Evolutionary conservation across 257 asterid species (phyloP).

Genomic region (Haberlea rhodopensis): DNA sequence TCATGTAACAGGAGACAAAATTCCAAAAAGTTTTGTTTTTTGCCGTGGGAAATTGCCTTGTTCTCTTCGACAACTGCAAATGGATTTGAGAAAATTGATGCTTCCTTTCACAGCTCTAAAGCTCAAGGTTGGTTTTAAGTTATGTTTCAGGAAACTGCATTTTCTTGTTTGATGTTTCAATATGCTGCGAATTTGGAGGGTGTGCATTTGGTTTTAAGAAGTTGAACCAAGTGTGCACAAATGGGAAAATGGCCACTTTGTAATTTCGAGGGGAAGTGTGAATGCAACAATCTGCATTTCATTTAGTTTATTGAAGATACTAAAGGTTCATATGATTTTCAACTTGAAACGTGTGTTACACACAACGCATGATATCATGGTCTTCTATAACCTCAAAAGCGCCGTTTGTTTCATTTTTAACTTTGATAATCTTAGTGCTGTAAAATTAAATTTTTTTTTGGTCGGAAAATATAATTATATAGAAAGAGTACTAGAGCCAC

Average conservation of each 20-base stretch:
- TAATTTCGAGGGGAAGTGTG: too few relatives aligned
- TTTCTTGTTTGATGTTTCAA: not conserved
- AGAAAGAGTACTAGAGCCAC: too few relatives aligned
- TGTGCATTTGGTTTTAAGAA: not conserved
- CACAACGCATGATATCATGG: not conserved
- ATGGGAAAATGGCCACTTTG: too few relatives aligned
- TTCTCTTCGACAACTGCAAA: conserved; percentile 67
- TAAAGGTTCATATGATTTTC: not conserved
- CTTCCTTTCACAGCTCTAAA: conserved; percentile 91
- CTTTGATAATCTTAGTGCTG: not conserved
- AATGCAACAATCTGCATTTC: too few relatives aligned
- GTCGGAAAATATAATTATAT: too few relatives aligned
- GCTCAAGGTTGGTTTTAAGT: conserved; percentile 57
- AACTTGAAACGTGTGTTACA: too few relatives aligned
- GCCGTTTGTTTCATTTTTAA: not conserved
- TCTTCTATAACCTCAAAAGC: not conserved
- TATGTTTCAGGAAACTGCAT: not conserved
- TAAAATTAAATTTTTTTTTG: too few relatives aligned
- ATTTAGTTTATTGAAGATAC: too few relatives aligned
- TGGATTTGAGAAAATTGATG: conserved; percentile 88
- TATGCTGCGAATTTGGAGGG: not conserved
- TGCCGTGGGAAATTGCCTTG: conserved; percentile 78
- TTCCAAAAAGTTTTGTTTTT: conserved; percentile 85
- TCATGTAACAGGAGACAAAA: conserved; percentile 88
- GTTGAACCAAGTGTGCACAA: not conserved